Conservation (phyloP, 1,139 yeast species). For the Saccharomycopsis hybrid region DNA sequence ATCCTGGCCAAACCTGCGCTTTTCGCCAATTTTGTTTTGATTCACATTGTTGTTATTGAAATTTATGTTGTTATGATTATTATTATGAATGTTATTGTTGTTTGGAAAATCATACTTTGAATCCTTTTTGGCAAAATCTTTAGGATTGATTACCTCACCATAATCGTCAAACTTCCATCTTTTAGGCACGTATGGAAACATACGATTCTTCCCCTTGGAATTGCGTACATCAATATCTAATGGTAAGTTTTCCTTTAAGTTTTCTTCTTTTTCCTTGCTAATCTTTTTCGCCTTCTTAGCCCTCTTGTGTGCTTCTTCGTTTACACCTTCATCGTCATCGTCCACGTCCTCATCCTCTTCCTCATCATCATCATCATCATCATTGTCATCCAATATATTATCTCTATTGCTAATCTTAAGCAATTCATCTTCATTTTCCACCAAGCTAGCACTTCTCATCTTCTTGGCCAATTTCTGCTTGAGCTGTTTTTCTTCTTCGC, state of each 20-base stretch:
- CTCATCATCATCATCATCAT: slow-evolving; percentile 29
- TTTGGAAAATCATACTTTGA: neutral
- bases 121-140: slow-evolving; percentile 3
- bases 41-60: slow-evolving; percentile 18
- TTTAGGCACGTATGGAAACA: slow-evolving; percentile 66
- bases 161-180: slow-evolving; percentile 73
- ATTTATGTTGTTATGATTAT: too few species aligned
- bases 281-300: slow-evolving; percentile 17
- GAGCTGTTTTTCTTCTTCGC: slow-evolving; percentile 25
- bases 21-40: slow-evolving; percentile 24
- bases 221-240: slow-evolving; percentile 60
- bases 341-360: slow-evolving; percentile 30
- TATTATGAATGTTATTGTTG: neutral
- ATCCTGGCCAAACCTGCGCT: slow-evolving; percentile 23
- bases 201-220: slow-evolving; percentile 55
- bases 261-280: slow-evolving; percentile 19
- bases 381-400: slow-evolving; percentile 6
- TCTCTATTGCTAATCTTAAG: neutral
- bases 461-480: slow-evolving; percentile 13
- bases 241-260: slow-evolving; percentile 25
- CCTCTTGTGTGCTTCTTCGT: slow-evolving; percentile 23
- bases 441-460: neutral
- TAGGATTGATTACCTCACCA: slow-evolving; percentile 57
- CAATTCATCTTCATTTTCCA: slow-evolving; percentile 2
- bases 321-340: slow-evolving; percentile 32